phyloP scores from a whole-genome alignment of 208 protist species.

The Trypanosomatidae sp. region DNA sequence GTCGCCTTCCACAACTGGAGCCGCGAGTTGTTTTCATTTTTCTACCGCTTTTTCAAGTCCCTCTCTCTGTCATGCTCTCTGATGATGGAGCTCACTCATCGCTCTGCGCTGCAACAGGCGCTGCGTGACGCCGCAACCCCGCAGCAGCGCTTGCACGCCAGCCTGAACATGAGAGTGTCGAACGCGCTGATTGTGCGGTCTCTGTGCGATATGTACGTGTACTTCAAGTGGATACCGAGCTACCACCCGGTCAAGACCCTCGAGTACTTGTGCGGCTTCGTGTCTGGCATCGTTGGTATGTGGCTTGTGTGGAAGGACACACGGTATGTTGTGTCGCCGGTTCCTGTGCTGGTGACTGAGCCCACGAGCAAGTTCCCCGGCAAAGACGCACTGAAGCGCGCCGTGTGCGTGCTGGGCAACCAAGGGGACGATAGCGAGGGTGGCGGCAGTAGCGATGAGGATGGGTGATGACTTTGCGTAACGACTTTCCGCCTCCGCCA shows the following conservation, averaged over 20 bases:
- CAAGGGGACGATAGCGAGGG: constrained; percentile 14
- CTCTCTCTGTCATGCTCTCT: constrained; percentile 76
- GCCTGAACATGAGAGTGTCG: constrained; percentile 36
- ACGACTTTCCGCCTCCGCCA: neutral
- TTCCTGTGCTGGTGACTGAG: neutral
- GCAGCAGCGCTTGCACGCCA: constrained; percentile 26
- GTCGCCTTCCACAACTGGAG: constrained; percentile 73
- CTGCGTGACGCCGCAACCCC: constrained; percentile 13
- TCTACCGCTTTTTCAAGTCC: constrained; percentile 91
- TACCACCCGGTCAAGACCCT: constrained; percentile 75
- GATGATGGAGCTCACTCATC: constrained; percentile 45
- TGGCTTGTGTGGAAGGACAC: constrained; percentile 82
- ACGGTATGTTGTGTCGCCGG: constrained; percentile 25
- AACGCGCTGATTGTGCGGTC: constrained; percentile 67
- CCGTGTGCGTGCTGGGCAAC: constrained; percentile 19
- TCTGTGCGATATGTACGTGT: constrained; percentile 88
- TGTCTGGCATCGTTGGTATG: constrained; percentile 75
- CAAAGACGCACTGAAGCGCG: constrained; percentile 18
- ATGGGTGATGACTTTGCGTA: constrained; percentile 7
- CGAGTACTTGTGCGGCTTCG: constrained; percentile 63
- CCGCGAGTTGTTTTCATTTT: constrained; percentile 61
- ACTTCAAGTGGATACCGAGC: constrained; percentile 88
- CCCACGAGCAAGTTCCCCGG: neutral
- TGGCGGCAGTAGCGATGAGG: constrained; percentile 15
- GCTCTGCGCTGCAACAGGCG: constrained; percentile 14